These are phyloP conservation scores for Nicotiana noctiflora DNA, from an alignment of 257 asterid genomes.

Conservation along the genomic window DNA sequence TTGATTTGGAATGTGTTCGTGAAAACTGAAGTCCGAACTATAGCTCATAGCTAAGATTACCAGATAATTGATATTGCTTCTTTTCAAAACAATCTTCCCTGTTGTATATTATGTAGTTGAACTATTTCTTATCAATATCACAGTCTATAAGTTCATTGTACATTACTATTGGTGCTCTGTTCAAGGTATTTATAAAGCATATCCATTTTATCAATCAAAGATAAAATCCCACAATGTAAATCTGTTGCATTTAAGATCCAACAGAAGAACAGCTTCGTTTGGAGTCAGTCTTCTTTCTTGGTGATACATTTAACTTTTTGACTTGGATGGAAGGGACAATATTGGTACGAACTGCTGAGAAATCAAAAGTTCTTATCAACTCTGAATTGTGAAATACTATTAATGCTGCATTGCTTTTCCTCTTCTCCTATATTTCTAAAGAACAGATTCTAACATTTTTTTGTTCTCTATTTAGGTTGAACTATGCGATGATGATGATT, in stretches of 20 bases:
- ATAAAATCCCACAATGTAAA: not conserved
- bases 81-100: not conserved
- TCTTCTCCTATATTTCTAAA: not conserved
- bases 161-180: not conserved
- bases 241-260: not conserved
- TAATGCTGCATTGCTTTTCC: not conserved
- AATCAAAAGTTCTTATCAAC: not conserved
- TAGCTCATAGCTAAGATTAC: not conserved
- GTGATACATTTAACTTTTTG: not conserved
- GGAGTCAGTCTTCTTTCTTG: not conserved
- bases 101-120: not conserved
- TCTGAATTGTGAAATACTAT: not conserved
- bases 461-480: slow-evolving; percentile 53
- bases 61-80: not conserved
- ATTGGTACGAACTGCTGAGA: not conserved
- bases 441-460: not conserved
- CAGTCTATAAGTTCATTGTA: not conserved
- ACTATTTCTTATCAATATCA: not conserved
- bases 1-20: not conserved
- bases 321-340: not conserved
- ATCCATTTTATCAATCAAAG: not conserved
- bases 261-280: not conserved
- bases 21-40: not conserved
- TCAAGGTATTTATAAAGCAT: not conserved
- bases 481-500: slow-evolving; percentile 81